Conservation (phyloP, 768 basidiomycete genomes). For the Hygrophorus pudorinus region DNA sequence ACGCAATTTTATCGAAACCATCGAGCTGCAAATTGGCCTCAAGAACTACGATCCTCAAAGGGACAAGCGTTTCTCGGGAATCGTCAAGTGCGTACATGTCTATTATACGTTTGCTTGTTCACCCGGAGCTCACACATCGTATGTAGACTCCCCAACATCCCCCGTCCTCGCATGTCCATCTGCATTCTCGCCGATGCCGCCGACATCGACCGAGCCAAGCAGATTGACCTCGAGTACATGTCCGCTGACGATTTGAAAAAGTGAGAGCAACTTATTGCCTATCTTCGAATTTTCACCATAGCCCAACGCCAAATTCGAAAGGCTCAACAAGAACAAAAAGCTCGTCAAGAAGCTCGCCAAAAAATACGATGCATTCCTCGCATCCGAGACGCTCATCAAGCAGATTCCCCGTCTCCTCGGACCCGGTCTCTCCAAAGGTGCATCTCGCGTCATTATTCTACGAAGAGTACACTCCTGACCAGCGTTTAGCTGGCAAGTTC, state of each 20-base stretch:
- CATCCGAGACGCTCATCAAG: conserved; percentile 97
- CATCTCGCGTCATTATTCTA: not conserved
- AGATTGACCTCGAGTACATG: conserved; percentile 98
- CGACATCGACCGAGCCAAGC: conserved; percentile 98
- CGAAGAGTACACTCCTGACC: not conserved
- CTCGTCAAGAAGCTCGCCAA: conserved; percentile 99
- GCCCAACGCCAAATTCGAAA: too few species aligned
- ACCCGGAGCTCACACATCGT: too few species aligned
- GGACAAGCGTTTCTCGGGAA: conserved; percentile 99
- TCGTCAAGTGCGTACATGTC: conserved; percentile 74
- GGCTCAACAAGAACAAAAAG: conserved; percentile 99
- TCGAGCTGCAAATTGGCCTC: conserved; percentile 92
- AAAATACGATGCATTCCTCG: conserved; percentile 98
- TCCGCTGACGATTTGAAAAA: conserved; percentile 99
- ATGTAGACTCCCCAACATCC: conserved; percentile 84
- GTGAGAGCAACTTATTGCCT: too few species aligned
- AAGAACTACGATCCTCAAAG: conserved; percentile 99
- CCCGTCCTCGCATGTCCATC: conserved; percentile 97
- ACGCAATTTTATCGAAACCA: conserved; percentile 92
- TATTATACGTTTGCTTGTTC: too few species aligned
- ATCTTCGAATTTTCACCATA: too few species aligned
- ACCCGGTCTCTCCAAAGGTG: conserved; percentile 96
- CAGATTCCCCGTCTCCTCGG: conserved; percentile 99
- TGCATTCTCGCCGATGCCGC: conserved; percentile 99
- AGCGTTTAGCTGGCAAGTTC: conserved; percentile 85